Conservation (phyloP, 176 grass and related monocot genomes). For the Lolium rigidum region DNA sequence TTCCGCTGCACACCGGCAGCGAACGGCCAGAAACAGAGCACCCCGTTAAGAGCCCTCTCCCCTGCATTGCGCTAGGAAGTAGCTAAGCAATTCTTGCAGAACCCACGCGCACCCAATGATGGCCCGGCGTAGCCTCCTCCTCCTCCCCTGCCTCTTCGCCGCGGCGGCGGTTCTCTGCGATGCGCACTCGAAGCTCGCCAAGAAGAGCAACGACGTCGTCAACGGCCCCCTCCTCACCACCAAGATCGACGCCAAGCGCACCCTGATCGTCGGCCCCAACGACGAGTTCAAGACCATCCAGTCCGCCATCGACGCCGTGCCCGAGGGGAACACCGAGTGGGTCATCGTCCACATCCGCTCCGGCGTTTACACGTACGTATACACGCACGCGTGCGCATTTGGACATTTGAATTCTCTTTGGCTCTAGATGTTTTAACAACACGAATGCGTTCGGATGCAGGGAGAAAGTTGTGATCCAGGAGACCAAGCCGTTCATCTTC, state of each 20-base stretch:
- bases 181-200: conserved; percentile 33
- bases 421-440: neutral
- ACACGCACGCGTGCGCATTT: neutral
- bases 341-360: conserved; percentile 71
- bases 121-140: conserved; percentile 33
- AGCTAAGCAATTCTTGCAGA: neutral
- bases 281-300: conserved; percentile 76
- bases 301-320: conserved; percentile 69
- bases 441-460: conserved; percentile 17
- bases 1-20: neutral
- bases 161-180: neutral
- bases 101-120: conserved; percentile 33
- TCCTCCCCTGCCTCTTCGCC: conserved; percentile 5
- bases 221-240: conserved; percentile 64
- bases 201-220: conserved; percentile 61
- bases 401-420: neutral
- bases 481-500: conserved; percentile 81
- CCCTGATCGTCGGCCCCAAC: conserved; percentile 62
- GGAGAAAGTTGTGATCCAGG: conserved; percentile 73
- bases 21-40: conserved; percentile 29
- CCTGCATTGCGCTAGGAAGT: conserved; percentile 9
- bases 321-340: conserved; percentile 72
- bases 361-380: conserved; percentile 50
- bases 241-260: conserved; percentile 58
- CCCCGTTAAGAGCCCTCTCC: conserved; percentile 25